Evolutionary conservation across 495 filamentous ascomycete species (phyloP).

Genomic region (Viridothelium virens): DNA sequence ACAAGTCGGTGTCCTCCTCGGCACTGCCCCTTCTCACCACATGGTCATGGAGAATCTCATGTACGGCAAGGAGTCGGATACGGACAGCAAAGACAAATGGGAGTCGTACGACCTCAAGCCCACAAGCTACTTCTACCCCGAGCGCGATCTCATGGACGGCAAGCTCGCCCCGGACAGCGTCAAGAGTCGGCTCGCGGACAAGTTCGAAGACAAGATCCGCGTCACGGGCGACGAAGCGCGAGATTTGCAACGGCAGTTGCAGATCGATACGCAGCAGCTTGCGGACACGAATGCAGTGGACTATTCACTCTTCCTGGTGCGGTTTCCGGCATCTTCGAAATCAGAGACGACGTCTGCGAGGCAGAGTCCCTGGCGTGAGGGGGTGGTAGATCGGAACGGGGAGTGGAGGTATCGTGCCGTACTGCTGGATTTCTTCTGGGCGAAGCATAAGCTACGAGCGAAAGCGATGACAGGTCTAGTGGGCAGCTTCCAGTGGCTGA

Average conservation of each 20-base stretch:
- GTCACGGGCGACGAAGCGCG: conserved; percentile 45
- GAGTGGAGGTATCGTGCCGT: conserved; percentile 56
- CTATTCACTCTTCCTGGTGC: conserved; percentile 60
- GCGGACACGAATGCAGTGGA: conserved; percentile 55
- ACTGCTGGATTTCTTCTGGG: conserved; percentile 66
- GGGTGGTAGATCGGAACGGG: conserved; percentile 49
- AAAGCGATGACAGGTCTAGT: conserved; percentile 55
- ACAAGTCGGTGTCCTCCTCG: conserved; percentile 48
- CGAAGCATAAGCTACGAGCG: conserved; percentile 56
- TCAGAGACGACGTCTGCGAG: conserved; percentile 20
- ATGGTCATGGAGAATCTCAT: conserved; percentile 68
- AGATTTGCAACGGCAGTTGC: conserved; percentile 42
- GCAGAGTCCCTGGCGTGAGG: conserved; percentile 47
- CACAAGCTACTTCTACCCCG: conserved; percentile 62
- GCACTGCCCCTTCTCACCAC: conserved; percentile 54
- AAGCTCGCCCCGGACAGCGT: conserved; percentile 51
- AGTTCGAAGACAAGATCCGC: conserved; percentile 57
- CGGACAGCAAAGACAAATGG: conserved; percentile 43
- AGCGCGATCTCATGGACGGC: conserved; percentile 57
- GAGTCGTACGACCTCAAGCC: conserved; percentile 67
- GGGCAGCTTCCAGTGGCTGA: conserved; percentile 51
- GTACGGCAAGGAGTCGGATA: conserved; percentile 44
- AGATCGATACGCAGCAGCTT: conserved; percentile 53
- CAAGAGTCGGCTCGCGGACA: conserved; percentile 51
- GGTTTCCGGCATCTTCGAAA: conserved; percentile 38